These are phyloP conservation scores for Grifola frondosa DNA, from an alignment of 1,284 basidiomycete species.

Conservation along the genomic window DNA sequence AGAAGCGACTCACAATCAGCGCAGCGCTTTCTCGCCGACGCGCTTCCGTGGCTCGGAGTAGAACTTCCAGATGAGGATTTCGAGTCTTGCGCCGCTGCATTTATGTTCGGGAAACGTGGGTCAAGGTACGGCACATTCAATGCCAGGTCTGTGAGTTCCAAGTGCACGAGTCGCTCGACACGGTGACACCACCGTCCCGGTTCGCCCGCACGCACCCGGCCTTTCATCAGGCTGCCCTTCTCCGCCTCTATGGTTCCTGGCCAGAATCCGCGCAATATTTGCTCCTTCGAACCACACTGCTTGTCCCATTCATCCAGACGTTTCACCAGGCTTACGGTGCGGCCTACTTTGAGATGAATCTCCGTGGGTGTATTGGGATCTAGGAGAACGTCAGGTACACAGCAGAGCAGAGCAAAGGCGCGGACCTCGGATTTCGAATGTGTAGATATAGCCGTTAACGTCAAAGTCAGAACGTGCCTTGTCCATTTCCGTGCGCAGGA, in stretches of 20 bases:
- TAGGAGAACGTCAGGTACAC: slow-evolving; percentile 1
- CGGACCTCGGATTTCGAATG: slow-evolving; percentile 71
- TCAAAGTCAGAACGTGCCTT: slow-evolving; percentile 59
- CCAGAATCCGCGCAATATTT: slow-evolving; percentile 52
- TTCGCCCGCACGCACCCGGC: slow-evolving; percentile 50
- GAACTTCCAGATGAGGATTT: slow-evolving; percentile 22
- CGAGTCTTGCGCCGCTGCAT: slow-evolving; percentile 15
- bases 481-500: slow-evolving; percentile 70
- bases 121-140: slow-evolving; percentile 59
- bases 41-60: too few relatives aligned
- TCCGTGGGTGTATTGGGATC: slow-evolving; percentile 32
- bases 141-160: slow-evolving; percentile 70
- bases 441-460: slow-evolving; percentile 72
- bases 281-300: slow-evolving; percentile 55
- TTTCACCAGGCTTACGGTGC: slow-evolving; percentile 45
- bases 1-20: slow-evolving; percentile 38
- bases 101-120: slow-evolving; percentile 42
- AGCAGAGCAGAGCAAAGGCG: neutral
- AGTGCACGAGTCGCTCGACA: slow-evolving; percentile 69
- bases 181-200: slow-evolving; percentile 48
- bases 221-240: slow-evolving; percentile 40
- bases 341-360: slow-evolving; percentile 53
- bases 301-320: slow-evolving; percentile 73
- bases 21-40: slow-evolving; percentile 26
- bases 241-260: slow-evolving; percentile 41